These are phyloP conservation scores for Xylaria bambusicola DNA, from an alignment of 495 filamentous ascomycete genomes.

Conservation along the genomic window DNA sequence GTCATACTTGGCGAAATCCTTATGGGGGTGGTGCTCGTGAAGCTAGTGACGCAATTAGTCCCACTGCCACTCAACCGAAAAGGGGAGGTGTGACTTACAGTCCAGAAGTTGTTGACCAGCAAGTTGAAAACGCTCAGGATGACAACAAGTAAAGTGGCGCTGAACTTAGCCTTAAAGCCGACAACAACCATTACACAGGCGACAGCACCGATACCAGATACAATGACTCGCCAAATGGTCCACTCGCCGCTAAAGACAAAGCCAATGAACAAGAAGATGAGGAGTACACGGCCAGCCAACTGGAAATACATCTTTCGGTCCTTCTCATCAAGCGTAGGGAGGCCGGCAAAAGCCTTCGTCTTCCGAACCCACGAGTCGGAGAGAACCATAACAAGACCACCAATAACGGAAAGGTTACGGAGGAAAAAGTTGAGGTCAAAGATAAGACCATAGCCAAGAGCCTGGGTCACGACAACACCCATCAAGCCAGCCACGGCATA, in stretches of 20 bases:
- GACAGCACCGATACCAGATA: constrained; percentile 78
- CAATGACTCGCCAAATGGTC: constrained; percentile 80
- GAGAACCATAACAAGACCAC: constrained; percentile 94
- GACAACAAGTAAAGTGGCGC: constrained; percentile 88
- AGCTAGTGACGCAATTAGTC: constrained; percentile 59
- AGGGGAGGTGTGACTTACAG: constrained; percentile 62
- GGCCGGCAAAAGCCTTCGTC: constrained; percentile 91
- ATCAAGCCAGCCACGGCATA: constrained; percentile 89
- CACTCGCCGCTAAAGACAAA: constrained; percentile 95
- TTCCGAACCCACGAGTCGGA: constrained; percentile 98
- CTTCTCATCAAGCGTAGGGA: constrained; percentile 95
- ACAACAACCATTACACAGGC: constrained; percentile 99
- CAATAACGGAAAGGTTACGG: constrained; percentile 95
- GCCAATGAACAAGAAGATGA: constrained; percentile 95
- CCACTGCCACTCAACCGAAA: not conserved
- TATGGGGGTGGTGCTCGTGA: constrained; percentile 96
- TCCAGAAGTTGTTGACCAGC: constrained; percentile 99
- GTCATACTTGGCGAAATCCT: constrained; percentile 99
- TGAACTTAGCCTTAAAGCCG: constrained; percentile 99
- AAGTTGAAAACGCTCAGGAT: constrained; percentile 96
- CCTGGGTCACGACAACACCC: constrained; percentile 91
- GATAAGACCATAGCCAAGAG: constrained; percentile 94
- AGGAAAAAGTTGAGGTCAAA: constrained; percentile 99
- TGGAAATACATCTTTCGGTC: constrained; percentile 99
- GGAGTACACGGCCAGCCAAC: constrained; percentile 89